Percentiles rank a stretch among this genome's conserved stretches.
Conservation (phyloP, 371 early-diverging fungal genomes). For the Mortierella sp. region DNA sequence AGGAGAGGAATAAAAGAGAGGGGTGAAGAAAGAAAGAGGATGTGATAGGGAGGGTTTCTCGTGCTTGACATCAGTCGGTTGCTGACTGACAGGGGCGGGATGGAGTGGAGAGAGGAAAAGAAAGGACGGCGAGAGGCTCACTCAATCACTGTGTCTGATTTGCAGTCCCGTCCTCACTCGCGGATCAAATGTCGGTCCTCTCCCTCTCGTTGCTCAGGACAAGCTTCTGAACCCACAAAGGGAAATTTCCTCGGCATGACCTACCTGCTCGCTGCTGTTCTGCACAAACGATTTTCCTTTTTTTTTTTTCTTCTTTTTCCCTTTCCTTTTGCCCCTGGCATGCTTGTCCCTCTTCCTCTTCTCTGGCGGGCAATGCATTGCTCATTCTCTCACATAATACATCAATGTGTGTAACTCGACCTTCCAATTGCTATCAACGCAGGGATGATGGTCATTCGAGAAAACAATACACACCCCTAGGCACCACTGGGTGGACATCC, state of each 20-base stretch:
- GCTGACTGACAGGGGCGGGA: background rate
- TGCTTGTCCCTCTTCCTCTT: background rate
- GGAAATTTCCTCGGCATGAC: constrained; percentile 2
- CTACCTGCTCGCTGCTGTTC: too few relatives aligned
- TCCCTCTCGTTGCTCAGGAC: background rate
- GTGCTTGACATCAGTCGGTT: background rate
- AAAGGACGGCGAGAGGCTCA: background rate
- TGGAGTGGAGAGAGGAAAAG: background rate
- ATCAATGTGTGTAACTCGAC: too few relatives aligned
- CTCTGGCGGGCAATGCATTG: too few relatives aligned
- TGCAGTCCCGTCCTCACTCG: too few relatives aligned
- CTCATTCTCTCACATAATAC: too few relatives aligned
- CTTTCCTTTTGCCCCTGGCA: too few relatives aligned
- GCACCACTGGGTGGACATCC: too few relatives aligned
- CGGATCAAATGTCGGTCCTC: too few relatives aligned
- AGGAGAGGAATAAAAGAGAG: background rate
- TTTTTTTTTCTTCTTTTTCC: background rate
- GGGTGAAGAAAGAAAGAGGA: background rate
- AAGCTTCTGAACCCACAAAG: background rate
- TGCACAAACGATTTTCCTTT: constrained; percentile 8
- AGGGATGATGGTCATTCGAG: background rate
- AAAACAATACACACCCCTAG: too few relatives aligned
- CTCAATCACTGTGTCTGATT: too few relatives aligned
- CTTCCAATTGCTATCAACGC: too few relatives aligned
- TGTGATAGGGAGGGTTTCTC: background rate